These are phyloP conservation scores for Lepidium africanum DNA, from an alignment of 345 rosid genomes.

Conservation along the genomic window DNA sequence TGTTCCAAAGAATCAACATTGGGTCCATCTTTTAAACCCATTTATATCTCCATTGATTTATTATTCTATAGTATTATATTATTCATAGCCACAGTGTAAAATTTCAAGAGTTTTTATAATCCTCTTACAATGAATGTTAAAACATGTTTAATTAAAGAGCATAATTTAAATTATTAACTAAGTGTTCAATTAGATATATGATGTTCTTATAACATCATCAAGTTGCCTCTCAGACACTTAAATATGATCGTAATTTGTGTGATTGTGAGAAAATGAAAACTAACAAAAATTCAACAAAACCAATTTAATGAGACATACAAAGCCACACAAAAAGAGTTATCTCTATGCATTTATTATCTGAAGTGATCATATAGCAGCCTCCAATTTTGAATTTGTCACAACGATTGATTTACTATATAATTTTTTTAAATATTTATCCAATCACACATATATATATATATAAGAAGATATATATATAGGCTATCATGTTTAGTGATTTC, in stretches of 20 bases:
- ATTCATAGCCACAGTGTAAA: not conserved
- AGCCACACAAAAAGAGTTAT: not conserved
- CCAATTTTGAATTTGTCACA: not conserved
- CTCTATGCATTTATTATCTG: conserved; percentile 14
- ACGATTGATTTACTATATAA: not conserved
- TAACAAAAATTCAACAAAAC: conserved; percentile 4
- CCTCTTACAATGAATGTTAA: too few species aligned
- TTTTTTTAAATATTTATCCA: too few species aligned
- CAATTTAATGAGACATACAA: conserved; percentile 1
- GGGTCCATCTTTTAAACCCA: not conserved
- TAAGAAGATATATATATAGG: too few species aligned
- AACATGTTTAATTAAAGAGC: too few species aligned
- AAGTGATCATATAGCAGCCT: conserved; percentile 1
- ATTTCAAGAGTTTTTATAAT: not conserved
- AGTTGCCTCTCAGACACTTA: conserved; percentile 6
- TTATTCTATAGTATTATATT: too few species aligned
- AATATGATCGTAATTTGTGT: not conserved
- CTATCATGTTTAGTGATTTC: too few species aligned
- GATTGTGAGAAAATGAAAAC: not conserved
- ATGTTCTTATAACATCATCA: not conserved
- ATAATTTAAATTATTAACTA: too few species aligned
- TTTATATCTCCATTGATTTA: too few species aligned
- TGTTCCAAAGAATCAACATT: conserved; percentile 9
- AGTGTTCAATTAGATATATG: too few species aligned
- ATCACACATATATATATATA: too few species aligned